Conservation (phyloP, 225 moss, liverwort and hornwort genomes). For the Antitrichia curtipendula region DNA sequence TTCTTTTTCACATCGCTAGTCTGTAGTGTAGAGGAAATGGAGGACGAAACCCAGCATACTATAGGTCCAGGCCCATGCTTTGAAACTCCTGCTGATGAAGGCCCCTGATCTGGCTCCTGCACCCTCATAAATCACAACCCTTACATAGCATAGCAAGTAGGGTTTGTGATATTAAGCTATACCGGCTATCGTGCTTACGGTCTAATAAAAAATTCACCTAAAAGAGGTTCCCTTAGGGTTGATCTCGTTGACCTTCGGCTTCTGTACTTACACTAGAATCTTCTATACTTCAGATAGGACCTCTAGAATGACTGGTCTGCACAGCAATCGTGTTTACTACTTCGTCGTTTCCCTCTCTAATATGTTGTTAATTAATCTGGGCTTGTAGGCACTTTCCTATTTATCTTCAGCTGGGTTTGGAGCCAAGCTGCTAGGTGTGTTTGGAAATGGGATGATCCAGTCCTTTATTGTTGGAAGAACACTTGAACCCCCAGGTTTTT, state of each 20-base stretch:
- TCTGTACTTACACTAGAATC: neutral
- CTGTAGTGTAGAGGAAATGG: neutral
- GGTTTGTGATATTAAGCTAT: neutral
- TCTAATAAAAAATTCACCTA: no score
- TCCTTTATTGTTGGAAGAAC: conserved; percentile 67
- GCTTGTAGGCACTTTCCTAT: conserved; percentile 49
- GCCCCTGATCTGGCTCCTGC: neutral
- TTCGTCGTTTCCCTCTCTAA: neutral
- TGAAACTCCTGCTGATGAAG: neutral
- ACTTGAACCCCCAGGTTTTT: conserved; percentile 51
- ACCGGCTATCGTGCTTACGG: neutral
- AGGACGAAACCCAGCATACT: neutral
- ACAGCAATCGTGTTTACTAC: neutral
- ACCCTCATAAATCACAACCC: neutral
- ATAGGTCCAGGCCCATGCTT: neutral
- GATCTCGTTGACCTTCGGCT: neutral
- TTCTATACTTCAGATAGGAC: neutral
- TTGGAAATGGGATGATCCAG: conserved; percentile 93
- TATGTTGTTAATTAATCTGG: neutral
- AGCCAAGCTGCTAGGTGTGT: conserved; percentile 69
- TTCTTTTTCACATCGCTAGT: neutral
- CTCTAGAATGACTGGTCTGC: neutral
- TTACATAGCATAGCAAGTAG: neutral
- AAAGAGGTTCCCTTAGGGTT: neutral
- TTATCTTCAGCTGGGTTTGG: conserved; percentile 86